Base-by-base conservation (phyloP, 73 alveolate genomes). In the Paramecium primaurelia region DNA sequence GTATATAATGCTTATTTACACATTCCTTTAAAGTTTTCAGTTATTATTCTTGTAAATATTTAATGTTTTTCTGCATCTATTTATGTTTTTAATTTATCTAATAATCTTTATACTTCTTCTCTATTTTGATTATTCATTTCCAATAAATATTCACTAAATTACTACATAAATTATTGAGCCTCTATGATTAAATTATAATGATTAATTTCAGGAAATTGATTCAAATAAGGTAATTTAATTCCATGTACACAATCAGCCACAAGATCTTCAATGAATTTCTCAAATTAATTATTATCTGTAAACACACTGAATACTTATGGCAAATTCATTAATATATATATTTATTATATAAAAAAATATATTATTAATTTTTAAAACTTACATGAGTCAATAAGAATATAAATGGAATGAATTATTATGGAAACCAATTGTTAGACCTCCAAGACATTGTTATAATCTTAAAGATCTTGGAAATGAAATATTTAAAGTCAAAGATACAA, bases 361-460 rank as follows among this genome's bases (percentile, higher is more conserved):
- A 54, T 54, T n/a, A 54, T 54, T 54, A 22, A 18, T 18, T 49
- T 54, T 49, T 6, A 54, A 54, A 54, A 54, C 36, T 54, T 54
- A 18, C 69, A 54, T 54, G 69, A 54, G 36, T 16, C 69, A 54
- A 54, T 3, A 54, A 54, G 9, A 28, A 26, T 64, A 64, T 11
- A 64, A 28, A 64, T 10, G 84, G 84, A 64, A 12, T 64, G 84
- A 64, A 34, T 25, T 25, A 12, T 86, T 86, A 37, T 86, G 93
- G 93, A 86, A 86, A 26, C 91, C 91, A 0, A 88, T 88, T n/a
- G 77, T 88, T 20, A 4, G 94, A 60, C 94, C 94, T 28, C 94
- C 94, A 32, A 64, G 94, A 34, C 92, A 60, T 40, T 12, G 44
- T 3, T 88, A 88, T 45, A 51, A 44, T 3, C 37, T 88, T n/a